These are phyloP conservation scores for Diaporthe australafricana DNA, from an alignment of 2,329 filamentous ascomycete species.

Conservation along the genomic window DNA sequence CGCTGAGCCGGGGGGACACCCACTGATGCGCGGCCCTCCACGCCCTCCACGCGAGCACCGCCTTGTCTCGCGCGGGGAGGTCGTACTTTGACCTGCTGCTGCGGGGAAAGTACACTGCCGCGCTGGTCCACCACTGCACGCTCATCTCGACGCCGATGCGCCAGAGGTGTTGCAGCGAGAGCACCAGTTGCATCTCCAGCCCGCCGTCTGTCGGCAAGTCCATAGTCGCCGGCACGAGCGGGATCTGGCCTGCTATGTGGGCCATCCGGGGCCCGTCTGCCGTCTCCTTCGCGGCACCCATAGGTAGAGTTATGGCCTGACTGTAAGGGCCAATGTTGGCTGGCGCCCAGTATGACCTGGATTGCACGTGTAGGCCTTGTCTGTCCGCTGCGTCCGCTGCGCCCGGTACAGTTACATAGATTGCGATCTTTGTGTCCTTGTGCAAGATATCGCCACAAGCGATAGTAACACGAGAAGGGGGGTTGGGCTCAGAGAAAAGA, in stretches of 20 bases:
- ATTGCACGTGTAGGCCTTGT: constrained; percentile 87
- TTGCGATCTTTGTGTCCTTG: constrained; percentile 66
- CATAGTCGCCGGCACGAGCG: constrained; percentile 86
- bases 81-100: constrained; percentile 36
- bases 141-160: constrained; percentile 80
- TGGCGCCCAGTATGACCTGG: constrained; percentile 95
- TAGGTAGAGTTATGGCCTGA: constrained; percentile 76
- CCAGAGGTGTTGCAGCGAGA: constrained; percentile 91
- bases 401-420: constrained; percentile 61
- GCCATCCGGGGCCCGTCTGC: constrained; percentile 53
- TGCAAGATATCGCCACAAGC: constrained; percentile 79
- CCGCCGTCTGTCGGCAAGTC: constrained; percentile 55
- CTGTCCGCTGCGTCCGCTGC: constrained; percentile 49
- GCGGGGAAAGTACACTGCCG: constrained; percentile 77
- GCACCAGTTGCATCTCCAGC: constrained; percentile 69
- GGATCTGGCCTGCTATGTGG: constrained; percentile 90
- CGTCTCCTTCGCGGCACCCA: constrained; percentile 38
- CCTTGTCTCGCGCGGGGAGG: constrained; percentile 45
- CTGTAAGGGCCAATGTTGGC: constrained; percentile 98
- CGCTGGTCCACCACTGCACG: constrained; percentile 80
- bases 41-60: constrained; percentile 55
- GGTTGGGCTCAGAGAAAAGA: constrained; percentile 82
- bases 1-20: constrained; percentile 37
- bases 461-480: constrained; percentile 86
- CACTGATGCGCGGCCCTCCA: constrained; percentile 61